These are phyloP conservation scores for Fraxinus americana DNA, from an alignment of 257 asterid species.

Conservation along the genomic window DNA sequence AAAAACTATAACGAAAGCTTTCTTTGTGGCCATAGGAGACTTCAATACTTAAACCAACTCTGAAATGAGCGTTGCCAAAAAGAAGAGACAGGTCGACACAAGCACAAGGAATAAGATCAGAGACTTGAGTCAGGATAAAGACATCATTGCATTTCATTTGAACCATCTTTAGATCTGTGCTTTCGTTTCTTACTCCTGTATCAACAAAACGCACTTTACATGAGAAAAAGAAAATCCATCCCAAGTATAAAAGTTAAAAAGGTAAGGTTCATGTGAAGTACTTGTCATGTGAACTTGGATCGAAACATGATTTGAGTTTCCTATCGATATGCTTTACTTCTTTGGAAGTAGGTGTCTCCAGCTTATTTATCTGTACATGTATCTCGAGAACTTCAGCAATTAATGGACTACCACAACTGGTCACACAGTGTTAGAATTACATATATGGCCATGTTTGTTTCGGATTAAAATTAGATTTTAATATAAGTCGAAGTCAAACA, in stretches of 20 bases:
- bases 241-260: background rate
- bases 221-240: slow-evolving; percentile 1
- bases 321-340: slow-evolving; percentile 96
- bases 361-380: slow-evolving; percentile 64
- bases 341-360: slow-evolving; percentile 73
- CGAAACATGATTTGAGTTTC: slow-evolving; percentile 91
- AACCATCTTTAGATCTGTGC: slow-evolving; percentile 80
- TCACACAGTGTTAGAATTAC: background rate
- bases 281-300: slow-evolving; percentile 93
- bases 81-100: too few relatives aligned
- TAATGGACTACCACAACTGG: background rate
- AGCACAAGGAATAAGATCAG: background rate
- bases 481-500: too few relatives aligned
- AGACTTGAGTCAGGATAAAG: background rate
- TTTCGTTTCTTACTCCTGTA: slow-evolving; percentile 95
- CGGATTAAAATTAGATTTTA: too few relatives aligned
- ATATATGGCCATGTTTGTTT: too few relatives aligned
- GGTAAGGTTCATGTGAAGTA: slow-evolving; percentile 35
- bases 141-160: slow-evolving; percentile 37
- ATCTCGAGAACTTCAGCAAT: background rate
- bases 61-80: too few relatives aligned
- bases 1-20: too few relatives aligned
- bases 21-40: too few relatives aligned
- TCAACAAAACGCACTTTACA: slow-evolving; percentile 18
- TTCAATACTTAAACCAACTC: too few relatives aligned